Conservation (phyloP, 345 rosid species). For the Erucastrum elatum region DNA sequence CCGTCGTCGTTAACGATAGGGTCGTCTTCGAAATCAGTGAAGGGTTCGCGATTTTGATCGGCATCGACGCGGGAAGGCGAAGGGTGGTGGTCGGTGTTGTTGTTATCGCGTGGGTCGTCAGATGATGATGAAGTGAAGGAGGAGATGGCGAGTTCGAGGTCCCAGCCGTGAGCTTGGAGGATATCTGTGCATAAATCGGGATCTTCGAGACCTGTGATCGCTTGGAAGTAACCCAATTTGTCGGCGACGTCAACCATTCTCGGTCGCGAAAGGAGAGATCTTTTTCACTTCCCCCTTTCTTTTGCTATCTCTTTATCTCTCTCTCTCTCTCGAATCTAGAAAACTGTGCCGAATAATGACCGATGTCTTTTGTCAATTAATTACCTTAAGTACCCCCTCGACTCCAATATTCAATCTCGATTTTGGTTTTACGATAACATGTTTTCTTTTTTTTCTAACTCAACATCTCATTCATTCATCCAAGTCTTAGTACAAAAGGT, state of each 20-base stretch:
- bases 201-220: conserved; percentile 92
- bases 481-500: too few species aligned
- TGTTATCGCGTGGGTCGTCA: conserved; percentile 9
- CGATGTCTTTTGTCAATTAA: too few species aligned
- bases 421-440: too few species aligned
- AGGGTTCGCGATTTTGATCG: conserved; percentile 10
- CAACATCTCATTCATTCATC: too few species aligned
- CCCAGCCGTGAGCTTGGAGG: conserved; percentile 97
- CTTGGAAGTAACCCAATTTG: conserved; percentile 88
- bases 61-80: conserved; percentile 26
- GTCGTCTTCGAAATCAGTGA: conserved; percentile 26
- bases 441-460: too few species aligned
- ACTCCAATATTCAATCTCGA: too few species aligned
- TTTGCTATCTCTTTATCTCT: too few species aligned
- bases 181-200: conserved; percentile 89
- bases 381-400: too few species aligned
- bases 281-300: not conserved
- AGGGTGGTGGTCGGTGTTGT: not conserved
- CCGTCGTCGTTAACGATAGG: conserved; percentile 15
- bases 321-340: too few species aligned
- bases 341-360: too few species aligned
- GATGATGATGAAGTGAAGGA: conserved; percentile 55
- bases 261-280: not conserved
- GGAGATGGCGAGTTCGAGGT: conserved; percentile 96
- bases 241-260: conserved; percentile 79